Conservation (phyloP, 1,284 basidiomycete genomes). For the Malassezia yamatoensis region DNA sequence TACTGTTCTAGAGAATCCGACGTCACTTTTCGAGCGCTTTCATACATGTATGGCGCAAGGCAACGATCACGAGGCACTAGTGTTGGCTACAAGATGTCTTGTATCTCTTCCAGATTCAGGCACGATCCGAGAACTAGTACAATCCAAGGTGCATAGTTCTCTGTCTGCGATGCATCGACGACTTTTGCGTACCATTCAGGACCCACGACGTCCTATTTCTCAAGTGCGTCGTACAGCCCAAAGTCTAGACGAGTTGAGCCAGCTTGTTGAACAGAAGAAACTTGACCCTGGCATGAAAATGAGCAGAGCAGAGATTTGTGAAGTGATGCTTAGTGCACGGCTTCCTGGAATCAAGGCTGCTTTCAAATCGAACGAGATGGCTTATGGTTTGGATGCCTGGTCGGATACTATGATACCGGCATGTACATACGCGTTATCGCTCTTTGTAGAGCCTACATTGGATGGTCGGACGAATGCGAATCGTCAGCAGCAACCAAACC, state of each 20-base stretch:
- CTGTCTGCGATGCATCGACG: neutral
- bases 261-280: neutral
- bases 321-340: slow-evolving; percentile 3
- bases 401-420: neutral
- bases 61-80: slow-evolving; percentile 12
- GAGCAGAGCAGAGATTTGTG: slow-evolving; percentile 1
- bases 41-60: slow-evolving; percentile 3
- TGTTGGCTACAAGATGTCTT: neutral
- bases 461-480: too few species aligned
- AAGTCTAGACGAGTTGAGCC: neutral
- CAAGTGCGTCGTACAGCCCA: neutral
- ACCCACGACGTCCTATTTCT: neutral
- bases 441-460: neutral
- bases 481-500: too few species aligned
- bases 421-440: neutral
- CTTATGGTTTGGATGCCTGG: slow-evolving; percentile 4
- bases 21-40: neutral
- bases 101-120: neutral
- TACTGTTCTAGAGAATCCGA: neutral
- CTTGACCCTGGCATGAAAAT: neutral
- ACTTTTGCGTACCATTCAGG: neutral
- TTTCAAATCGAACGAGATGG: neutral
- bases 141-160: neutral
- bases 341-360: neutral
- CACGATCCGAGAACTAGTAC: neutral